Base-by-base conservation (phyloP, 352 stramenopile genomes). In the Thraustochytrium striatum region DNA sequence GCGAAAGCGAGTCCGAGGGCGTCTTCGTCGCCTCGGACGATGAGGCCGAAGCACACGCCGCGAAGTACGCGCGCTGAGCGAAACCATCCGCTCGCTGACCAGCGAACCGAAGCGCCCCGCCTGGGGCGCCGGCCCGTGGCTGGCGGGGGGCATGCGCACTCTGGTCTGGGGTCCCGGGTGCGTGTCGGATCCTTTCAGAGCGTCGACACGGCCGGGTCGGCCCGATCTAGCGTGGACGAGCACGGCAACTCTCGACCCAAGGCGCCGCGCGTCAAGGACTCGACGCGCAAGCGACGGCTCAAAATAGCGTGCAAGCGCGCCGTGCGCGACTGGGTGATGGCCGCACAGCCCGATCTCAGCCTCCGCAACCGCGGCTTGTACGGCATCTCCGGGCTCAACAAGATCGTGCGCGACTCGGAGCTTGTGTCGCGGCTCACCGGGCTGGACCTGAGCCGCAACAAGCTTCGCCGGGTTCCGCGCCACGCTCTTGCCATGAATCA, bases 391-490 rank as follows among this genome's bases (percentile, higher is more conserved):
- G 65, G 43, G 5, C 11, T 75, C 16, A 39, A 43, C 16, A n/a
- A 61, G 8, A 13, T 75, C 7, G 65, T 38, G 8, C 39, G 41
- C 2, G 65, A 75, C 19, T 8, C 61, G 13, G 41, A 30, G 13
- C 30, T 38, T 16, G 39, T 38, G 41, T 55, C 43, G 32, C 39
- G 65, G 3, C 43, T 75, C 65, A 43, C 30, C 35, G 68, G 65
- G 16, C 32, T 75, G 11, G 65, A 75, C 35, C 41, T 75, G 21
- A 38, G 50, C 39, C 44, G 35, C 44, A 75, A 75, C 35, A 25
- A 3, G 9, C 35, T 75, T 3, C n/a, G 36, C 11, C 43, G 28
- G 25, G 11, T 75, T 13, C 65, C 65, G 5, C 7, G 11, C 8
- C 65, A 75, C 39, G 9, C 61, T 35, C 28, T 39, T n/a, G 32